Base-by-base conservation (phyloP, 495 filamentous ascomycete genomes). In the Hypoxylon rickii region DNA sequence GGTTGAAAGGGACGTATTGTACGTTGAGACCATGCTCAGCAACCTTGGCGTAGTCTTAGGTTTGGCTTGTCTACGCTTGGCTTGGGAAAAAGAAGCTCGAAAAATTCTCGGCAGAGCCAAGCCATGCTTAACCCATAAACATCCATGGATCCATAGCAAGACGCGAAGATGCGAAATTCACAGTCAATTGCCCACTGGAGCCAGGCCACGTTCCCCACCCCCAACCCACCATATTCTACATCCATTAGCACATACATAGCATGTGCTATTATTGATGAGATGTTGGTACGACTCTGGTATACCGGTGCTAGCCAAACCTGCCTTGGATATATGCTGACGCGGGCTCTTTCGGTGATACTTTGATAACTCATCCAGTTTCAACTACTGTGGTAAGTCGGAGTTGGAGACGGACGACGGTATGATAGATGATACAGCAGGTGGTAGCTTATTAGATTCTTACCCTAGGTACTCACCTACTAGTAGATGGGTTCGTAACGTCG, bases 211-310 rank as follows among this genome's bases (percentile, higher is more conserved):
- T 42, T 62, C 51, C 32, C 58, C 58, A 56, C n/a, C n/a, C 58
- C 38, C 56, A 56, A 34, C 48, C 58, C 58, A 62, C 58, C 58
- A 56, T 62, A 62, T 62, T 62, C 58, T 56, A 56, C 56, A n/a
- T n/a, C n/a, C n/a, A n/a, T n/a, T n/a, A n/a, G n/a, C n/a, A n/a
- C n/a, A n/a, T n/a, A n/a, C n/a, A n/a, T n/a, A n/a, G n/a, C n/a
- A n/a, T n/a, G n/a, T n/a, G n/a, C n/a, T n/a, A n/a, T n/a, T n/a
- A n/a, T n/a, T n/a, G n/a, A n/a, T n/a, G n/a, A n/a, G n/a, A n/a
- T n/a, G n/a, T n/a, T n/a, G n/a, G n/a, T n/a, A n/a, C n/a, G n/a
- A n/a, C n/a, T n/a, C n/a, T n/a, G n/a, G n/a, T n/a, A n/a, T n/a
- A n/a, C n/a, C n/a, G n/a, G n/a, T n/a, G n/a, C n/a, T n/a, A 51